Evolutionary conservation across 768 basidiomycete species (phyloP), one percentile per base, ranked within the genome.

Genomic region (Rhodotorula diobovata): DNA sequence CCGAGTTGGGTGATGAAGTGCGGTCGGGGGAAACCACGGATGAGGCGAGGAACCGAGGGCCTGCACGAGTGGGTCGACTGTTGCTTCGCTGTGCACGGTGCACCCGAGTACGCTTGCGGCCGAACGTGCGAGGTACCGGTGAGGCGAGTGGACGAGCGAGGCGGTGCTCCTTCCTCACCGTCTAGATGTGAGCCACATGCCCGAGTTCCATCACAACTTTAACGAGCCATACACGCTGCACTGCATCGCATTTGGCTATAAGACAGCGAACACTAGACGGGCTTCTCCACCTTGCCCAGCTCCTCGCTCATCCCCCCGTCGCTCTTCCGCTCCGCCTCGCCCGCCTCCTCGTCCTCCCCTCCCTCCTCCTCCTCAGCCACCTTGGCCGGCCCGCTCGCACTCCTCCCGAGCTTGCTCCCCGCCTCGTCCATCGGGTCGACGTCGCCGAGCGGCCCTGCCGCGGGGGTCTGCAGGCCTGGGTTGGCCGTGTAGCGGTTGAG

Each of bases 401-500:
- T 60, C 32, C 59, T 20, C 45, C 45, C 20, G 5, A 46, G 45
- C 45, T 21, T 5, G 12, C 18, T 25, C 32, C 35, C 30, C 28
- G 9, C 14, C 55, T 6, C 50, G 23, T 51, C 61, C 16, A 12
- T 12, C 51, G 50, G 34, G 12, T 30, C 25, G n/a, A n/a, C n/a
- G 28, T 5, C 46, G 4, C 14, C 37, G 0, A 12, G 28, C 4
- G 39, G 18, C 4, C 23, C 34, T 28, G 32, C n/a, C 16, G 58
- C 70, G 5, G 70, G 70, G 5, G 70, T 71, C 35, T 53, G 64
- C 8, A 60, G 50, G 37, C 35, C 41, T 10, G 68, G 56, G 59
- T 65, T 67, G 20, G 61, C 46, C 23, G 67, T 61, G 64, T 65
- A 68, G 2, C 63, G 63, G 12, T 43, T 30, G 37, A 75, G 63